A percentile compares a stretch with the other conserved stretches of the same genome.
phyloP scores from a whole-genome alignment of 2,329 filamentous ascomycete species.

The Nemania sp. region DNA sequence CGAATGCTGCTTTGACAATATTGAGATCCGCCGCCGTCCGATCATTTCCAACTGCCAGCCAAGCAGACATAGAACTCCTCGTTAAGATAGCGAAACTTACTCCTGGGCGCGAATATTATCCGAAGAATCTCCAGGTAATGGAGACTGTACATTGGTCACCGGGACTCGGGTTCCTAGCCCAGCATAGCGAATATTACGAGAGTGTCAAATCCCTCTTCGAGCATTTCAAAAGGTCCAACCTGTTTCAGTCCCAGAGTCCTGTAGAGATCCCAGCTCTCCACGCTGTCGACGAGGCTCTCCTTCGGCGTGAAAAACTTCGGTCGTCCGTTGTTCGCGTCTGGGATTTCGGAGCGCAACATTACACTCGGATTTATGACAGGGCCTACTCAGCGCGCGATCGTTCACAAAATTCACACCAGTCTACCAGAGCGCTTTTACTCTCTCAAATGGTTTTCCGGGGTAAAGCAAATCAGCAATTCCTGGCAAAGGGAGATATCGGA shows the following conservation, averaged over 20 bases:
- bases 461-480: not conserved
- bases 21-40: constrained; percentile 61
- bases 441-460: constrained; percentile 26
- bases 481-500: not conserved
- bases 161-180: constrained; percentile 56
- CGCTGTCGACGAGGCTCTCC: not conserved
- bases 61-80: constrained; percentile 53
- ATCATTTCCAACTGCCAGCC: constrained; percentile 59
- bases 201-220: constrained; percentile 53
- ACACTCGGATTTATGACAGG: constrained; percentile 49
- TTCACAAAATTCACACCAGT: constrained; percentile 16
- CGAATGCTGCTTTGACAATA: constrained; percentile 64
- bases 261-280: not conserved
- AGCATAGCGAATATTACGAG: constrained; percentile 58
- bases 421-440: constrained; percentile 13
- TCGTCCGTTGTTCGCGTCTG: constrained; percentile 38
- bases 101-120: constrained; percentile 60
- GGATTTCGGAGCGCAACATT: constrained; percentile 56
- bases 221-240: constrained; percentile 46
- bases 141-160: constrained; percentile 59
- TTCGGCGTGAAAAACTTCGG: constrained; percentile 38
- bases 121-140: constrained; percentile 57
- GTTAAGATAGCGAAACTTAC: constrained; percentile 55
- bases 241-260: constrained; percentile 46
- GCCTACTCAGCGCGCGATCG: constrained; percentile 52